Percentiles rank a stretch among this genome's conserved stretches.
Conservation (phyloP, 2,329 filamentous ascomycete species). For the Teratosphaeria gauchensis region DNA sequence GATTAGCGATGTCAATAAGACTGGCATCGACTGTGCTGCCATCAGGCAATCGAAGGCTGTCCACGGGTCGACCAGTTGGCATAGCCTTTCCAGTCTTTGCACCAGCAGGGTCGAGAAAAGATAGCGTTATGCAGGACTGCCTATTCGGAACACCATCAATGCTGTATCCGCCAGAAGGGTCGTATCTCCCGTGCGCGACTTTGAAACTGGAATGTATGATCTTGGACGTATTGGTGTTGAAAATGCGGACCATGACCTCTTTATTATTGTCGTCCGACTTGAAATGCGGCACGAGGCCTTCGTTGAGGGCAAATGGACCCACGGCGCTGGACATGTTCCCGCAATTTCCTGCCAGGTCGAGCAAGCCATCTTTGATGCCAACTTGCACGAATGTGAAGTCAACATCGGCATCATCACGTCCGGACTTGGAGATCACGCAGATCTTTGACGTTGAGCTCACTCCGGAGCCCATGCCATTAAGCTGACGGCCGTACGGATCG, state of each 20-base stretch:
- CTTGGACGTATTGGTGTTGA: slow-evolving; percentile 64
- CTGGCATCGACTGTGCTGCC: slow-evolving; percentile 41
- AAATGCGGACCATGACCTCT: slow-evolving; percentile 46
- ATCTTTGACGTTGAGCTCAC: slow-evolving; percentile 62
- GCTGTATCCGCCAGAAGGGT: slow-evolving; percentile 41
- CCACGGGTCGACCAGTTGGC: slow-evolving; percentile 48
- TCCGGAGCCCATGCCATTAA: slow-evolving; percentile 62
- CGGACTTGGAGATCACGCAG: slow-evolving; percentile 51
- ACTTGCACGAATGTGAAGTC: slow-evolving; percentile 65
- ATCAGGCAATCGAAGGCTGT: slow-evolving; percentile 33
- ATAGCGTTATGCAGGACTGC: slow-evolving; percentile 47
- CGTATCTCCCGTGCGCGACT: slow-evolving; percentile 36
- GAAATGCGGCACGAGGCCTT: slow-evolving; percentile 35
- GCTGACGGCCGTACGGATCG: slow-evolving; percentile 58
- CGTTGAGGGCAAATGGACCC: slow-evolving; percentile 55
- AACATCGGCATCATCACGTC: slow-evolving; percentile 44
- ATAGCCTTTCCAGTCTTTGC: slow-evolving; percentile 54
- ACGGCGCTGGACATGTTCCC: slow-evolving; percentile 64
- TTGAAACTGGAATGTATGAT: slow-evolving; percentile 50
- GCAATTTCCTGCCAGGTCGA: slow-evolving; percentile 63
- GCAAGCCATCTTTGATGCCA: slow-evolving; percentile 49
- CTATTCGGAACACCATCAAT: slow-evolving; percentile 57
- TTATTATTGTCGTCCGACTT: slow-evolving; percentile 20
- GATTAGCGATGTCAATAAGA: slow-evolving; percentile 56
- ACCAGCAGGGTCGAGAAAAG: slow-evolving; percentile 53